Conservation (phyloP, 345 rosid species). For the Turnera subulata region DNA sequence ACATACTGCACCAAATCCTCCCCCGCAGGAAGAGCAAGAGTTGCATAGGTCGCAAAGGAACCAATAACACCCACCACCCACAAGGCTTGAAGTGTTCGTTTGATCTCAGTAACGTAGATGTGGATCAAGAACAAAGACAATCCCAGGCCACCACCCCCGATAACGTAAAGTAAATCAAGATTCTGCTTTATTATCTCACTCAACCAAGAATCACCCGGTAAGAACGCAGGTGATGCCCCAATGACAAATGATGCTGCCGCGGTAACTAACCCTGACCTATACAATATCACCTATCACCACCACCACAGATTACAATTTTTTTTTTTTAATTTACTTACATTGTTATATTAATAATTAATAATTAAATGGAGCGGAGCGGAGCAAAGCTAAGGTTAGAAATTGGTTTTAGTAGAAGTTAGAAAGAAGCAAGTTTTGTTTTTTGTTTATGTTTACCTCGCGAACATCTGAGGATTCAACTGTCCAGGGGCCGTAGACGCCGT, state of each 20-base stretch:
- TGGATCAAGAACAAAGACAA: slow-evolving; percentile 72
- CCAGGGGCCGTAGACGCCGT: slow-evolving; percentile 86
- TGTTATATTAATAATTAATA: too few relatives aligned
- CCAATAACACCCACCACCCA: slow-evolving; percentile 83
- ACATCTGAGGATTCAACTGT: slow-evolving; percentile 73
- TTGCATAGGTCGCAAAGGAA: slow-evolving; percentile 52
- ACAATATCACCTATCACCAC: slow-evolving; percentile 63
- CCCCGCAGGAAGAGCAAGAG: slow-evolving; percentile 70
- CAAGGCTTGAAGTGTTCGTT: slow-evolving; percentile 86
- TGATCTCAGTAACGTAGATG: slow-evolving; percentile 86
- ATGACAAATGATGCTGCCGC: slow-evolving; percentile 71
- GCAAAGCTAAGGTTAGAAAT: too few relatives aligned
- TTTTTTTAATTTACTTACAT: too few relatives aligned
- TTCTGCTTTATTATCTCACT: slow-evolving; percentile 52
- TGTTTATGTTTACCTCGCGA: slow-evolving; percentile 83
- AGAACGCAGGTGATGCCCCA: slow-evolving; percentile 74
- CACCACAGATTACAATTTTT: too few relatives aligned
- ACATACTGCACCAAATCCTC: slow-evolving; percentile 68
- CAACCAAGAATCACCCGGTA: slow-evolving; percentile 46
- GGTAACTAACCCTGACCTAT: slow-evolving; percentile 79
- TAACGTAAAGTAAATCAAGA: slow-evolving; percentile 53
- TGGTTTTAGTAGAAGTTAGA: too few relatives aligned
- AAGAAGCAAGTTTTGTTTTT: too few relatives aligned
- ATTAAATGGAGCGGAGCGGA: too few relatives aligned
- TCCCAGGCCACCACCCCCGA: slow-evolving; percentile 82